A percentile compares a stretch with the other conserved stretches of the same genome.
These are phyloP conservation scores for Sarcodon aspratus DNA, from an alignment of 768 basidiomycete genomes.

Conservation along the genomic window DNA sequence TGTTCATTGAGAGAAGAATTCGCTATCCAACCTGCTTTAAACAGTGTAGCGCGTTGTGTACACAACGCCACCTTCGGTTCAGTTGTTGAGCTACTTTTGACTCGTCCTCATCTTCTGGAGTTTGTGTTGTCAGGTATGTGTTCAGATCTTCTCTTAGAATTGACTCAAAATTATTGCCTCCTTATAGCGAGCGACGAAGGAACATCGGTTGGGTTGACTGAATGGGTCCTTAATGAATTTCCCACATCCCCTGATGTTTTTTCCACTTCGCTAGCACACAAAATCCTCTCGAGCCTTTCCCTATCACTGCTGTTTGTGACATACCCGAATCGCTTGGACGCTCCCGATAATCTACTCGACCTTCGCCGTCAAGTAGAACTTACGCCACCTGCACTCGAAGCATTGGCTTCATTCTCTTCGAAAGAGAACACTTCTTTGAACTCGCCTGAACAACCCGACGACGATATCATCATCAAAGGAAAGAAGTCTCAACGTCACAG, in stretches of 20 bases:
- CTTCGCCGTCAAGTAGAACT: not conserved
- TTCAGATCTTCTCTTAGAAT: not conserved
- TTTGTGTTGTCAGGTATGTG: slow-evolving; percentile 4
- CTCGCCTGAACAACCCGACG: not conserved
- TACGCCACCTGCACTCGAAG: not conserved
- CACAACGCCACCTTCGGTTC: not conserved
- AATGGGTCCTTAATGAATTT: not conserved
- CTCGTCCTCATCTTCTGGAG: slow-evolving; percentile 2
- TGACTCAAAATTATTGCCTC: not conserved
- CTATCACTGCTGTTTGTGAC: not conserved
- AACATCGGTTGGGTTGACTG: not conserved
- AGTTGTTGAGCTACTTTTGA: not conserved
- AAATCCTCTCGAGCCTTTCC: not conserved
- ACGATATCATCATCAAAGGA: not conserved
- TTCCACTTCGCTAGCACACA: not conserved
- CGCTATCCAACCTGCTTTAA: not conserved
- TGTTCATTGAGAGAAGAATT: not conserved
- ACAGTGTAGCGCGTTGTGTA: not conserved
- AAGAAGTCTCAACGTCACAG: slow-evolving; percentile 1
- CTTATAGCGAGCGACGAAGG: not conserved
- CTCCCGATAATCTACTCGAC: not conserved
- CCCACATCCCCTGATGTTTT: not conserved
- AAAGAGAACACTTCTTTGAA: not conserved
- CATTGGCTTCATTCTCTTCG: not conserved
- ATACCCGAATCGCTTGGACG: not conserved